Evolutionary conservation across 108 stramenopile genomes (phyloP), one percentile per base, ranked within the genome.

Genomic region (Hondaea fermentalgiana): DNA sequence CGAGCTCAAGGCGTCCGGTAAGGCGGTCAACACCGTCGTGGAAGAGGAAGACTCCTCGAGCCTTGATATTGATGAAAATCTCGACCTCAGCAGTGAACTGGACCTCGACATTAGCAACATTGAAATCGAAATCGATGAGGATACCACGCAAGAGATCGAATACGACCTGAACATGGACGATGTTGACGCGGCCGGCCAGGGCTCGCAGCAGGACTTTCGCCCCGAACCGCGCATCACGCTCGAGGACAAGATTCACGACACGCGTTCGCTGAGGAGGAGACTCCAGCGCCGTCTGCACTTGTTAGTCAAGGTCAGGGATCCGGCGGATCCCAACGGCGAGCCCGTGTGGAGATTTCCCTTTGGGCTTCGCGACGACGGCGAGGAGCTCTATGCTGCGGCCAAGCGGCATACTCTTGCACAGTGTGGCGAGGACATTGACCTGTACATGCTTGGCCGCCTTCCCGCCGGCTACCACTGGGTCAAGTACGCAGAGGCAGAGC

Each of bases 271-370:
- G 45, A 10, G 76, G 25, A 83, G 76, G 76, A 47, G 76, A 45
- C 76, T 83, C 49, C 76, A 83, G 23, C 76, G 76, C 76, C 76
- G 76, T 6, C 76, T 83, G n/a, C 51, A 83, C 76, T 53, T 83
- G 45, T 69, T 69, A 69, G 76, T 83, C 49, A 53, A 53, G 12
- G 45, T 83, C 17, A 43, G 16, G 12, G 28, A 83, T 4, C 49
- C 45, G 25, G 76, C 44, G 45, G 23, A 83, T 45, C 49, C 49
- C 17, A 53, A 47, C 45, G 76, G 76, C n/a, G 51, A 83, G 51
- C 76, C 76, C 10, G 76, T 83, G 17, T 83, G 76, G 76, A 47
- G 76, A 17, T 83, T 21, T 5, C 76, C 76, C 6, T 47, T 3
- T n/a, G 76, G 76, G 12, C 12, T 83, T 6, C 76, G 76, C 76